phyloP scores from a whole-genome alignment of 2,329 filamentous ascomycete genomes.

The Sphaerulina populicola region DNA sequence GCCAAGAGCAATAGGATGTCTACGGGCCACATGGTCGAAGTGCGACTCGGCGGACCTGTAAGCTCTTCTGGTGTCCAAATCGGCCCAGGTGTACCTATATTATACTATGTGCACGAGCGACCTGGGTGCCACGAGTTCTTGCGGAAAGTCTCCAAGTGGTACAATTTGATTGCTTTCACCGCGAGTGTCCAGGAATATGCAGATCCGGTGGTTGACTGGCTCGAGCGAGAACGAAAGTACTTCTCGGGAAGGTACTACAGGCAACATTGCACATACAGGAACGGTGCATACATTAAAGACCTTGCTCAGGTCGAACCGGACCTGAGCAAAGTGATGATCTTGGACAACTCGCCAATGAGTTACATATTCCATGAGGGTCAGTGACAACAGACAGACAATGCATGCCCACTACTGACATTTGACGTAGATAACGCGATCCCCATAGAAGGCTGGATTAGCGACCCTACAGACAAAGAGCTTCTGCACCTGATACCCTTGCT shows the following conservation, averaged over 20 bases:
- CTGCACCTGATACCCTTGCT: conserved; percentile 86
- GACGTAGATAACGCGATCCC: conserved; percentile 88
- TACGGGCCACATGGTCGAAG: conserved; percentile 97
- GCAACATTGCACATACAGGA: conserved; percentile 91
- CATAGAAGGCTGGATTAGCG: conserved; percentile 98
- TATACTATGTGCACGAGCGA: conserved; percentile 98
- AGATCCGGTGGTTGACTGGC: conserved; percentile 96
- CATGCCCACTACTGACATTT: background rate
- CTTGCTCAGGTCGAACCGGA: conserved; percentile 92
- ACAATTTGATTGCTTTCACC: conserved; percentile 92
- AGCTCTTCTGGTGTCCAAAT: conserved; percentile 34
- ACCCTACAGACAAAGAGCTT: conserved; percentile 92
- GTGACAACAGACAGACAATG: conserved; percentile 20
- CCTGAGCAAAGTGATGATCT: conserved; percentile 94
- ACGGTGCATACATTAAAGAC: conserved; percentile 97
- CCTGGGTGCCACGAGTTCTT: conserved; percentile 96
- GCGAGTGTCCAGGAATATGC: conserved; percentile 97
- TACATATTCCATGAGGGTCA: conserved; percentile 97
- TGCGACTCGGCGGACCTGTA: conserved; percentile 37
- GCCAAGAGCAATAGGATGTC: conserved; percentile 93
- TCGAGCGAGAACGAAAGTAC: conserved; percentile 93
- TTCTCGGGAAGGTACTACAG: conserved; percentile 91
- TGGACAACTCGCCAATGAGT: conserved; percentile 96
- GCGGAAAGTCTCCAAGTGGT: conserved; percentile 92
- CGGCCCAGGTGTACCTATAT: conserved; percentile 84